Evolutionary conservation across 2,329 filamentous ascomycete genomes (phyloP).

Genomic region (Dactylellina parvicollis): DNA sequence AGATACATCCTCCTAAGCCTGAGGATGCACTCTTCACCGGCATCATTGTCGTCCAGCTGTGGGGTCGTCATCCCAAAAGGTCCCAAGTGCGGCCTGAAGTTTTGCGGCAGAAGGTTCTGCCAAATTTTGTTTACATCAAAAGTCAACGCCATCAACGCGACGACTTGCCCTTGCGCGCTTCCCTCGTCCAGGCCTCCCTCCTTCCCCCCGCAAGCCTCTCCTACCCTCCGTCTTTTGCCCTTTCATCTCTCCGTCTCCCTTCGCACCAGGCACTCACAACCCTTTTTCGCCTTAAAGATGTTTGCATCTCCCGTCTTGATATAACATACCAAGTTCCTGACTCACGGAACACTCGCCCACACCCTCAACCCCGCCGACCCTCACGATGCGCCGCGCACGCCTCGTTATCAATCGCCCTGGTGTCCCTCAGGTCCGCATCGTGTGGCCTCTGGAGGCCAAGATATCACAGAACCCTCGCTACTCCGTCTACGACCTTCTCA

Average conservation of each 20-base stretch:
- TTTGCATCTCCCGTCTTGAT: background rate
- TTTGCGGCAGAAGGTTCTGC: constrained; percentile 7
- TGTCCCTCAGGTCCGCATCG: constrained; percentile 55
- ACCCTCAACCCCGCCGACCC: background rate
- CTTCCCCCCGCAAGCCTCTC: background rate
- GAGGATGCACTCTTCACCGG: background rate
- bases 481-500: constrained; percentile 56
- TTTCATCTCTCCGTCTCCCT: constrained; percentile 1
- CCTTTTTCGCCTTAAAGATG: constrained; percentile 7
- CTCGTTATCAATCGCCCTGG: constrained; percentile 56
- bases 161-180: constrained; percentile 16
- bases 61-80: background rate
- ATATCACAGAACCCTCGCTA: constrained; percentile 53
- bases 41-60: background rate
- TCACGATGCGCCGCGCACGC: constrained; percentile 56
- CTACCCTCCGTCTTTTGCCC: background rate
- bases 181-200: constrained; percentile 21
- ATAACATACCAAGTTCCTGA: background rate
- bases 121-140: constrained; percentile 43
- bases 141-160: constrained; percentile 25
- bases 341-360: constrained; percentile 1
- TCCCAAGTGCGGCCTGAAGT: background rate
- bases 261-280: background rate
- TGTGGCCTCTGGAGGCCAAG: constrained; percentile 55
- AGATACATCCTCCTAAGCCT: constrained; percentile 34